Conservation (phyloP, 192 early-diverging fungal genomes). For the Backusella mclennaniae region DNA sequence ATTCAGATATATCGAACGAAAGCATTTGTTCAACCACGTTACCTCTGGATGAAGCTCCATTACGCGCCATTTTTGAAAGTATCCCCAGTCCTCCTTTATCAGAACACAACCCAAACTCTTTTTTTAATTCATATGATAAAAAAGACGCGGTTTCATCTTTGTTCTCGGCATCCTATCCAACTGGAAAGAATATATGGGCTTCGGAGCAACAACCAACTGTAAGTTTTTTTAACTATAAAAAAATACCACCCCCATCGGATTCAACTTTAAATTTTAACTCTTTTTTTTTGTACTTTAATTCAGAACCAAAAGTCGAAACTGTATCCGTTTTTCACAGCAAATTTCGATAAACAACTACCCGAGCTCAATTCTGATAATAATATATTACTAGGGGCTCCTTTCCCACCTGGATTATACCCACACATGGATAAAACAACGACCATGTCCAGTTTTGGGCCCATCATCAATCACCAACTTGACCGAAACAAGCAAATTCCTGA, state of each 20-base stretch:
- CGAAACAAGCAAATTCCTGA: neutral
- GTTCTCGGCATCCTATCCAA: neutral
- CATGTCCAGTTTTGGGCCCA: too few relatives aligned
- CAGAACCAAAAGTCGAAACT: neutral
- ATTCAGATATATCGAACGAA: neutral
- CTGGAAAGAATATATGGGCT: slow-evolving; percentile 13
- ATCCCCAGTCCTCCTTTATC: neutral
- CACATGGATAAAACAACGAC: neutral
- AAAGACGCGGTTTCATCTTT: neutral
- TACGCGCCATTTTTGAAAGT: neutral
- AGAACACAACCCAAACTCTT: neutral
- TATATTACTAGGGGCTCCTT: neutral
- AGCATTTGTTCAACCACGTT: neutral
- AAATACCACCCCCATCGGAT: neutral
- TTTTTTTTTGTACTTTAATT: neutral
- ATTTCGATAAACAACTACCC: too few relatives aligned
- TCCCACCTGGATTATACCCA: neutral
- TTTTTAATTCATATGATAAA: neutral
- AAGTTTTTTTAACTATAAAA: neutral
- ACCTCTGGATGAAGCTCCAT: neutral
- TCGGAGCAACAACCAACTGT: neutral
- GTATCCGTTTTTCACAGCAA: neutral
- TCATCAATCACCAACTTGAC: neutral
- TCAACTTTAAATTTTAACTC: neutral
- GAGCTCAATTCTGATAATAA: neutral